These are phyloP conservation scores for Boletus sp. DNA, from an alignment of 768 basidiomycete genomes.

Conservation along the genomic window DNA sequence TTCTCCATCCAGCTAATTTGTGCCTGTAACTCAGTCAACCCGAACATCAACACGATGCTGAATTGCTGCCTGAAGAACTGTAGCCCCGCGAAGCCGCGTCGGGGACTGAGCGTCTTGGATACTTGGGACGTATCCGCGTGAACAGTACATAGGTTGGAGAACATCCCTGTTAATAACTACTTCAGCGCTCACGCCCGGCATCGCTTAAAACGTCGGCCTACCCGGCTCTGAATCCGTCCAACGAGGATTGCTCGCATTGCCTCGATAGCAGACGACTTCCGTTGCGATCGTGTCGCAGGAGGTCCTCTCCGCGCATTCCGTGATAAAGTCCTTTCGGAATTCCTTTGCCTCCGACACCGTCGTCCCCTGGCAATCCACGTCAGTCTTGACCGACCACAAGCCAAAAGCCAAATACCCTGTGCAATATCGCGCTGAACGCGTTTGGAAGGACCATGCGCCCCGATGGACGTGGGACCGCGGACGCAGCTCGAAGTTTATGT, in stretches of 20 bases:
- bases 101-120: constrained; percentile 30
- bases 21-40: constrained; percentile 46
- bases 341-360: constrained; percentile 30
- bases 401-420: constrained; percentile 16
- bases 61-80: constrained; percentile 35
- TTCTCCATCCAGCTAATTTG: constrained; percentile 45
- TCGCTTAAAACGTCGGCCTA: neutral
- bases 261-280: constrained; percentile 32
- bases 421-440: constrained; percentile 32
- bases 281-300: constrained; percentile 31
- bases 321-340: constrained; percentile 33
- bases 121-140: constrained; percentile 29
- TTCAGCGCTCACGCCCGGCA: neutral
- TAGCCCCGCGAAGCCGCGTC: constrained; percentile 28
- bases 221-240: constrained; percentile 33
- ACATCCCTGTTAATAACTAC: constrained; percentile 19
- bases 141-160: constrained; percentile 23
- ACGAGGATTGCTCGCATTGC: constrained; percentile 22
- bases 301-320: constrained; percentile 27
- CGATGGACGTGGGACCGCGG: constrained; percentile 31
- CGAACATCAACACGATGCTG: constrained; percentile 43
- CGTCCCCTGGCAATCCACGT: constrained; percentile 21
- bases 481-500: constrained; percentile 28
- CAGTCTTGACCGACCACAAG: neutral
- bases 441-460: constrained; percentile 33